Percentiles rank a stretch among this genome's conserved stretches.
Evolutionary conservation across 768 basidiomycete species (phyloP).

Genomic region (Kwoniella sp.): DNA sequence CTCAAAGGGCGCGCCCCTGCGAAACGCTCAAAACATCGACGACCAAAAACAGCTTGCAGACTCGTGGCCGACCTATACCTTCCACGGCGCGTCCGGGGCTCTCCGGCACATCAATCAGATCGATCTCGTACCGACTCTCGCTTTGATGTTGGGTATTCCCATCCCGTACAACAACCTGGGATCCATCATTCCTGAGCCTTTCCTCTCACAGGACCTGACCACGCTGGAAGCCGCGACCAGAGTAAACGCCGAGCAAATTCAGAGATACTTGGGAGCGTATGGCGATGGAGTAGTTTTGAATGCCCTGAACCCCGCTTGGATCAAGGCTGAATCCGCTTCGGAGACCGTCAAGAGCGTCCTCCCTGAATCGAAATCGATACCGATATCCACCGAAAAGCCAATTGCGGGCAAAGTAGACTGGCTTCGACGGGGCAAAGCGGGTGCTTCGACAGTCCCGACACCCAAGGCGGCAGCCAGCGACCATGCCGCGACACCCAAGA

Average conservation of each 20-base stretch:
- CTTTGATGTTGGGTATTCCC: slow-evolving; percentile 85
- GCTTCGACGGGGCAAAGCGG: slow-evolving; percentile 17
- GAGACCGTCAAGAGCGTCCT: slow-evolving; percentile 9
- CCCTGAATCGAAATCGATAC: not conserved
- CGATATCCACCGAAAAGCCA: not conserved
- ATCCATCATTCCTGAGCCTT: slow-evolving; percentile 84
- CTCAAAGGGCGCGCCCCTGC: slow-evolving; percentile 68
- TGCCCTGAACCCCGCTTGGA: slow-evolving; percentile 61
- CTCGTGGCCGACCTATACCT: slow-evolving; percentile 36
- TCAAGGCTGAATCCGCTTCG: slow-evolving; percentile 35
- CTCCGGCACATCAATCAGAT: slow-evolving; percentile 79
- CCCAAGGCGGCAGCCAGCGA: not conserved
- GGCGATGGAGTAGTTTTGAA: slow-evolving; percentile 71
- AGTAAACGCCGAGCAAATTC: slow-evolving; percentile 74
- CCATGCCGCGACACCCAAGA: not conserved
- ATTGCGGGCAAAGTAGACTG: slow-evolving; percentile 4
- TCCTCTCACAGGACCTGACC: slow-evolving; percentile 55
- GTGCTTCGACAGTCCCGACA: not conserved
- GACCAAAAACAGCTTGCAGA: slow-evolving; percentile 8
- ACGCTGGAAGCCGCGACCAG: slow-evolving; percentile 65
- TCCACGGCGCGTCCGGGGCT: slow-evolving; percentile 56
- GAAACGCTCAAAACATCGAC: not conserved
- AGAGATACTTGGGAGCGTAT: slow-evolving; percentile 74
- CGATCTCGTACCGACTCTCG: slow-evolving; percentile 83
- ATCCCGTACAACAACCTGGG: slow-evolving; percentile 97